Percentiles rank a stretch among this genome's conserved stretches.
These are phyloP conservation scores for Aphanomyces euteiches DNA, from an alignment of 352 stramenopile genomes.

Conservation along the genomic window DNA sequence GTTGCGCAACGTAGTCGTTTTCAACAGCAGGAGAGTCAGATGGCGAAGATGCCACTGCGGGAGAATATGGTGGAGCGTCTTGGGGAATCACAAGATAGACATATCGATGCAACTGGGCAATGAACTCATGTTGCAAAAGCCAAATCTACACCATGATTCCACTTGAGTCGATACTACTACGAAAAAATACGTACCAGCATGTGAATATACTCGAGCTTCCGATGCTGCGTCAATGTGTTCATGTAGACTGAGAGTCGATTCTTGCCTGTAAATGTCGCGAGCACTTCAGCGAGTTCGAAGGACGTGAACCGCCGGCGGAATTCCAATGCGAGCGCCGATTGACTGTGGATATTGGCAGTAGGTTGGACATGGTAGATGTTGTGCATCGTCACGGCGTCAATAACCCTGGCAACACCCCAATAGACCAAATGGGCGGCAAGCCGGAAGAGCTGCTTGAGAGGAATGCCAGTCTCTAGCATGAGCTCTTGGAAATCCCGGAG, in stretches of 20 bases:
- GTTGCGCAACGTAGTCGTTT: conserved; percentile 71
- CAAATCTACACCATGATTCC: conserved; percentile 47
- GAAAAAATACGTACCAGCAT: conserved; percentile 50
- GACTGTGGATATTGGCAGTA: conserved; percentile 47
- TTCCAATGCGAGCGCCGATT: conserved; percentile 54
- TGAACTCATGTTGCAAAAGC: conserved; percentile 79
- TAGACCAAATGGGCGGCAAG: conserved; percentile 79
- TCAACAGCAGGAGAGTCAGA: conserved; percentile 36
- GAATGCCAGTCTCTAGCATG: conserved; percentile 64
- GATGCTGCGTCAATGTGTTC: conserved; percentile 55
- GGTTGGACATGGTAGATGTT: conserved; percentile 83
- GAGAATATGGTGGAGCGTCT: conserved; percentile 29
- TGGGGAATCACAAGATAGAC: conserved; percentile 80
- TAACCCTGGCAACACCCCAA: conserved; percentile 72
- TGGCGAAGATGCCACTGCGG: background rate
- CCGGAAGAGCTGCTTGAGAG: conserved; percentile 79
- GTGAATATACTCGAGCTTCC: conserved; percentile 84
- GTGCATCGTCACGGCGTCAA: conserved; percentile 81
- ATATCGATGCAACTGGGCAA: conserved; percentile 80
- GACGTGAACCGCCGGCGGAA: conserved; percentile 70
- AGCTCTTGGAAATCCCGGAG: conserved; percentile 85
- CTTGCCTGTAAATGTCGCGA: conserved; percentile 67
- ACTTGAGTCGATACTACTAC: background rate
- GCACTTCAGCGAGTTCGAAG: conserved; percentile 66
- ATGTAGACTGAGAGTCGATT: conserved; percentile 73